Base-by-base conservation (phyloP, 1,284 basidiomycete species). In the Cystobasidium sp. region DNA sequence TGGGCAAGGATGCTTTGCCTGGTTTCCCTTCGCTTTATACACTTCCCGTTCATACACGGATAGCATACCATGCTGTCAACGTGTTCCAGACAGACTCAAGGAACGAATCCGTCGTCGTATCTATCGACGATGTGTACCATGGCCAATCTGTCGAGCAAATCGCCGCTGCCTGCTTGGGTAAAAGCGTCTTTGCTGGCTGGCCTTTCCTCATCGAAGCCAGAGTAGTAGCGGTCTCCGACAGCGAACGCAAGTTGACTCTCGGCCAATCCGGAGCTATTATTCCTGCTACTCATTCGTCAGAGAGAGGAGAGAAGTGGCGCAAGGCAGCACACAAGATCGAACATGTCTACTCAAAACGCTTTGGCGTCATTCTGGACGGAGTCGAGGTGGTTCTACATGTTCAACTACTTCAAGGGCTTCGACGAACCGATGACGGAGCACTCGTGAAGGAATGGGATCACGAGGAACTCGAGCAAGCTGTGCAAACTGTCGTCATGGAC, bases 11-110 rank as follows among this genome's bases (percentile, higher is more conserved):
- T 24, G 93, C 94, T 1, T 86, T 98, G 6, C 94, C 97, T 0
- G 96, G 97, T 20, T 99, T 99, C 87, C 96, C 96, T 0, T 95
- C 94, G 0, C 85, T 99, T 41, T 88, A 96, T 78, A 98, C 94
- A 0, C 86, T 99, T 3, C 91, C 92, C 0, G 88, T 94, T 81
- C 88, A 87, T 4, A 89, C 90, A 1, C 84, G 86, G 22, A 86
- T 98, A 9, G 92, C 89, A 16, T 87, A 89, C 82, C 95, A 98
- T 80, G 89, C 91, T 46, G 94, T 99, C 78, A 97, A 94, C 80
- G 90, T 99, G 8, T 97, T 98, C 83, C 93, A 94, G 69, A 86
- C 88, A 4, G 94, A 97, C 81, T 92, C 89, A 76, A 87, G 90
- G 52, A 95, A 94, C 83, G 92, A 94, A 82, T 94, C 93, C 5